These are phyloP conservation scores for Polytrichum commune DNA, from an alignment of 225 moss, liverwort and hornwort genomes.

Conservation along the genomic window DNA sequence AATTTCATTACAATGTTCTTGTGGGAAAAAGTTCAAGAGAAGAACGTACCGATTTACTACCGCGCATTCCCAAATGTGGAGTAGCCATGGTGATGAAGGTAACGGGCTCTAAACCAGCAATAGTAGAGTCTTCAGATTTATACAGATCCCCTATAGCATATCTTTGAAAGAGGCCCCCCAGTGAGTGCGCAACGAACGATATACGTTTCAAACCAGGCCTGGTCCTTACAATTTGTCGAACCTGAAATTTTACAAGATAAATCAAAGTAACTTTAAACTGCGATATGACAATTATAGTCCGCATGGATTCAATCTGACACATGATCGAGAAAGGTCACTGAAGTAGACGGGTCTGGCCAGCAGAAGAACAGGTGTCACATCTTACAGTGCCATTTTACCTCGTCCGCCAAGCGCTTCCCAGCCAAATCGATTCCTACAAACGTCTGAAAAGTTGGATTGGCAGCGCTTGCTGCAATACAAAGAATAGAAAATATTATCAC, in stretches of 20 bases:
- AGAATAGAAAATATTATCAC: constrained; percentile 5
- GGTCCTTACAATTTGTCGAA: constrained; percentile 49
- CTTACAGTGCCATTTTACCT: constrained; percentile 43
- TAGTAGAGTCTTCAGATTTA: constrained; percentile 32
- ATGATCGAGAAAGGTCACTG: too few relatives aligned
- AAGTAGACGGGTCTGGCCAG: too few relatives aligned
- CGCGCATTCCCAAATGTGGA: constrained; percentile 86
- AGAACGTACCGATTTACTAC: constrained; percentile 72
- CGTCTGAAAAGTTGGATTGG: constrained; percentile 77
- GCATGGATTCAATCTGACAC: too few relatives aligned
- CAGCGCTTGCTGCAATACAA: constrained; percentile 65
- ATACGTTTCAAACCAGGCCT: constrained; percentile 66
- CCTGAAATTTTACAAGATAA: constrained; percentile 18
- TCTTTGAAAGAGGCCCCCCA: constrained; percentile 83
- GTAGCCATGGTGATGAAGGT: constrained; percentile 81
- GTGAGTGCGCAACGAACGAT: constrained; percentile 83
- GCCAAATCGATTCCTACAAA: constrained; percentile 84
- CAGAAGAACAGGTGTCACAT: too few relatives aligned
- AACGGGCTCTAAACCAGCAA: constrained; percentile 75
- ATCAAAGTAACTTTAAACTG: not conserved
- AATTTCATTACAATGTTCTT: too few relatives aligned
- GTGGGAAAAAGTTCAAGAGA: not conserved
- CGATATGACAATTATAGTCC: not conserved
- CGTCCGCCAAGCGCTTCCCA: constrained; percentile 89
- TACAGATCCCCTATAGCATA: constrained; percentile 68